Evolutionary conservation across 164 flowering plant species (phyloP), one percentile per base, ranked within the genome.

Genomic region (Dillenia suffruticosa): DNA sequence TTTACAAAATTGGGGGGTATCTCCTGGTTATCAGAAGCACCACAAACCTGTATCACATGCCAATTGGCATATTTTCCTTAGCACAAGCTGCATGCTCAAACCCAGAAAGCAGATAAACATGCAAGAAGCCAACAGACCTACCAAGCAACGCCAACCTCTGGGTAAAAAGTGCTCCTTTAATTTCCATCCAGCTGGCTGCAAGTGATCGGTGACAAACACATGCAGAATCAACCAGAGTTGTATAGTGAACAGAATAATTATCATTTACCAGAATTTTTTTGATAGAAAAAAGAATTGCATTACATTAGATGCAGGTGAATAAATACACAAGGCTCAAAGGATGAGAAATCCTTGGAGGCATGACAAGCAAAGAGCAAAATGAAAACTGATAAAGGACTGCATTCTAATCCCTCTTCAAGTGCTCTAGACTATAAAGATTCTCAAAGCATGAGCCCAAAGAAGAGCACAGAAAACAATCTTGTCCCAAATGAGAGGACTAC

Each of bases 141-240:
- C 99, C 96, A 94, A 76, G 65, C 99, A 87, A 51, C 83, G 59
- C 99, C 99, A 94, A 62, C 95, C 96, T 69, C 76, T 59, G 16
- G 99, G 99, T 44, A 94, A 64, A 73, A 59, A 84, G 60, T 88
- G 87, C 74, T 86, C 81, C 76, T 88, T 85, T 64, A 94, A 69
- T 53, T 76, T 88, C 99, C 97, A 94, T 15, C 92, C 97, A 12
- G 89, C 82, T 61, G 89, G 99, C 99, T 94, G 83, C 74, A 77
- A 56, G 61, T 60, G 47, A 62, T 16, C 59, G 6, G 57, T 9
- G 57, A 17, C 49, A 55, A 46, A 19, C 1, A 19, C 22, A 19
- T 19, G 22, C 49, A 32, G 6, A 19, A 57, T 10, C 7, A 47
- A 12, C 14, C 22, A 19, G 22, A 19, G 22, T 19, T 19, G 22